phyloP scores from a whole-genome alignment of 805 yeast genomes.

The Kodamaea hsintzibuensis region DNA sequence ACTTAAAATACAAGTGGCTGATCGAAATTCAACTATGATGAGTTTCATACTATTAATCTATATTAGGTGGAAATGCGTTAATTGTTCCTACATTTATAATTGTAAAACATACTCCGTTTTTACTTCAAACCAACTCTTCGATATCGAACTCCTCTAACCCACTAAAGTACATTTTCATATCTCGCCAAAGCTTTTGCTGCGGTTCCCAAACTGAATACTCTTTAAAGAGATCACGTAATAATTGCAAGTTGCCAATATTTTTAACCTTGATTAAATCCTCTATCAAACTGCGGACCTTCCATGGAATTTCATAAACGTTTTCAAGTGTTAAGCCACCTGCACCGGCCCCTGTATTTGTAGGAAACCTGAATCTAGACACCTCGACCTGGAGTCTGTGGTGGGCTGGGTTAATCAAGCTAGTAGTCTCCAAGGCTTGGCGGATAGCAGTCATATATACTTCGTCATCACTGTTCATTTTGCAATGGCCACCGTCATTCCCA shows the following conservation, averaged over 20 bases:
- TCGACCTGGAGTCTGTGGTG: constrained; percentile 16
- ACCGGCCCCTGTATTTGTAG: background rate
- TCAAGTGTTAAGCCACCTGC: background rate
- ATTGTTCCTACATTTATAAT: background rate
- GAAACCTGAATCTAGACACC: constrained; percentile 1
- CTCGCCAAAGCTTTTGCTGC: constrained; percentile 13
- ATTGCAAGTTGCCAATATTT: constrained; percentile 26
- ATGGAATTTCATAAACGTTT: constrained; percentile 34
- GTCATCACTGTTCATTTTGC: constrained; percentile 23
- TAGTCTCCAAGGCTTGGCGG: constrained; percentile 37
- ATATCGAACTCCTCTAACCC: constrained; percentile 9
- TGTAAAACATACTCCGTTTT: background rate
- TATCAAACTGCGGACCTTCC: constrained; percentile 40
- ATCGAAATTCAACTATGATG: background rate
- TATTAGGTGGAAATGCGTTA: background rate
- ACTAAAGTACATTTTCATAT: constrained; percentile 7
- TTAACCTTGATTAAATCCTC: constrained; percentile 34
- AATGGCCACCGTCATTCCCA: constrained; percentile 25
- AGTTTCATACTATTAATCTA: background rate
- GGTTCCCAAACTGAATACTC: constrained; percentile 13
- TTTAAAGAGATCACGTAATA: constrained; percentile 25
- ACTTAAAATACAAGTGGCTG: background rate
- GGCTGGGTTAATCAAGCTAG: constrained; percentile 20
- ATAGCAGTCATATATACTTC: constrained; percentile 31
- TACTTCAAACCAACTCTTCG: constrained; percentile 2